These are phyloP conservation scores for Pythium folliculosum DNA, from an alignment of 352 stramenopile species.

Conservation along the genomic window DNA sequence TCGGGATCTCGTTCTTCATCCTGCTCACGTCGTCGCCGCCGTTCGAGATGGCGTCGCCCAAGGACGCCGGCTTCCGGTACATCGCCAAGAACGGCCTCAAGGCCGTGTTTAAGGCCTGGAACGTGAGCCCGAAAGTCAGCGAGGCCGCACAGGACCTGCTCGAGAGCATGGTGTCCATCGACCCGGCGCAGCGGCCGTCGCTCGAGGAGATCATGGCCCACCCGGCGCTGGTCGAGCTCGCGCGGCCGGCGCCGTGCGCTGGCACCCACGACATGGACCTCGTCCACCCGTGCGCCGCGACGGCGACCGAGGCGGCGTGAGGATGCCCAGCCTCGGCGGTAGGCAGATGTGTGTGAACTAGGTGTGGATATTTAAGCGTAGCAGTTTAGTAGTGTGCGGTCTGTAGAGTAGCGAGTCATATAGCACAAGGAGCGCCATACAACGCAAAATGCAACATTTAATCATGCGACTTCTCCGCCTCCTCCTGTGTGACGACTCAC, in stretches of 20 bases:
- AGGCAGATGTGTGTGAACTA: not conserved
- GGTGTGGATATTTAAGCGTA: slow-evolving; percentile 13
- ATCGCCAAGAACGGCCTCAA: slow-evolving; percentile 73
- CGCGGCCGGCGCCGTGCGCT: not conserved
- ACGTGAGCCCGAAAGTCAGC: slow-evolving; percentile 40
- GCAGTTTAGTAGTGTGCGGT: not conserved
- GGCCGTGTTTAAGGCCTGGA: slow-evolving; percentile 75
- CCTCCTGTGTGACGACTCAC: not conserved
- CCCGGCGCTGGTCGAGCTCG: slow-evolving; percentile 41
- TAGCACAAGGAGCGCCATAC: not conserved
- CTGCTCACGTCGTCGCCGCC: slow-evolving; percentile 92
- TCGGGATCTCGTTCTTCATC: slow-evolving; percentile 94
- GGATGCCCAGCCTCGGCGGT: not conserved
- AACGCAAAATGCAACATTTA: not conserved
- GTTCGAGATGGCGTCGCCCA: slow-evolving; percentile 85
- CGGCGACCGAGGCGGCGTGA: slow-evolving; percentile 16
- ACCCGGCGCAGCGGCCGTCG: slow-evolving; percentile 56
- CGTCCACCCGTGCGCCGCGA: slow-evolving; percentile 10
- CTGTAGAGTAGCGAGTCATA: slow-evolving; percentile 17
- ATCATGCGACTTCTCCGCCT: not conserved
- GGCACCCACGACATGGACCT: not conserved
- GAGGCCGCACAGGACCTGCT: slow-evolving; percentile 68
- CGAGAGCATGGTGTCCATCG: slow-evolving; percentile 67
- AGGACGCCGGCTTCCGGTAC: slow-evolving; percentile 89
- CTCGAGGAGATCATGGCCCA: slow-evolving; percentile 67